A percentile compares a stretch with the other conserved stretches of the same genome.
Conservation (phyloP, 1,284 basidiomycete genomes). For the Ganoderma meredithae region DNA sequence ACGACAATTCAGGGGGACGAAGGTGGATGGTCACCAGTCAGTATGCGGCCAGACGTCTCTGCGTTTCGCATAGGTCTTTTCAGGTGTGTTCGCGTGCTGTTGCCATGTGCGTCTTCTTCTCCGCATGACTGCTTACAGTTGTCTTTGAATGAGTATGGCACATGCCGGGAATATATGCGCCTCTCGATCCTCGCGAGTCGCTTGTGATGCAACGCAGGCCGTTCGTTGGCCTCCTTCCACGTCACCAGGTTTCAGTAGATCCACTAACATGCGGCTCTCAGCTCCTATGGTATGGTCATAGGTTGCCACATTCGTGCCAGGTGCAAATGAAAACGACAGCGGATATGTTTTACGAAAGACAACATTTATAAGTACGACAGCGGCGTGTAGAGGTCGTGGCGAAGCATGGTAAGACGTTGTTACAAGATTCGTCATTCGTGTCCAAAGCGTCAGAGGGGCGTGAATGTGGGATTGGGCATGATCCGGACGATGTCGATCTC, state of each 20-base stretch:
- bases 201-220: neutral
- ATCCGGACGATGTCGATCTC: constrained; percentile 32
- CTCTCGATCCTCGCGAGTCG: neutral
- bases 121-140: too few species aligned
- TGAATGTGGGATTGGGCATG: constrained; percentile 3
- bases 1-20: too few species aligned
- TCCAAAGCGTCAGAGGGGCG: constrained; percentile 10
- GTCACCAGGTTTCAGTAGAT: neutral
- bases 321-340: neutral
- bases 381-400: neutral
- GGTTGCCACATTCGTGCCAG: neutral
- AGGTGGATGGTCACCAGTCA: too few species aligned
- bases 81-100: too few species aligned
- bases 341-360: constrained; percentile 6
- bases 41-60: too few species aligned
- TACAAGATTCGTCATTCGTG: neutral
- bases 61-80: too few species aligned
- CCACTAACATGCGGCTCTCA: neutral
- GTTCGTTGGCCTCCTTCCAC: neutral
- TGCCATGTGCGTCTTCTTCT: too few species aligned
- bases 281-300: neutral
- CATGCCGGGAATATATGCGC: too few species aligned
- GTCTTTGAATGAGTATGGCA: too few species aligned
- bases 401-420: neutral
- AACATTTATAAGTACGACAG: constrained; percentile 4